These are phyloP conservation scores for Ceraceosorus guamensis DNA, from an alignment of 1,284 basidiomycete species.

Conservation along the genomic window DNA sequence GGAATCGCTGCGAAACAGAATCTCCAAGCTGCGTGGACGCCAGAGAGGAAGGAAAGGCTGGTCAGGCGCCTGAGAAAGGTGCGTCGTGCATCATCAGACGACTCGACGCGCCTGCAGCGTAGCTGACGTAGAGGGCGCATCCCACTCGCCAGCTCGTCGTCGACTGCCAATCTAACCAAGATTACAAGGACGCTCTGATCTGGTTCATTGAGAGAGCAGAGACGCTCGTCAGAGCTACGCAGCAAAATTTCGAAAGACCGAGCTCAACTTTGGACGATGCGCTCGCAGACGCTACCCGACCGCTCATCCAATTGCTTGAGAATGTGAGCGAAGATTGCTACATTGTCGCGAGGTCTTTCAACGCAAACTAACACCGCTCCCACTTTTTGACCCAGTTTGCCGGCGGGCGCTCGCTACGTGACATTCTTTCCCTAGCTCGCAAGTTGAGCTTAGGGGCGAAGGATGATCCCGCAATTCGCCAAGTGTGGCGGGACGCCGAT, in stretches of 20 bases:
- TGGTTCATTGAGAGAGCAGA: slow-evolving; percentile 13
- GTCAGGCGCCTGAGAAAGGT: slow-evolving; percentile 10
- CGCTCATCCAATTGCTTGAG: slow-evolving; percentile 13
- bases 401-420: slow-evolving; percentile 1
- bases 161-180: slow-evolving; percentile 10
- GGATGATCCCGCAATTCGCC: slow-evolving; percentile 8
- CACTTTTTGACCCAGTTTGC: slow-evolving; percentile 4
- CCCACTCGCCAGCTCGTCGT: slow-evolving; percentile 2
- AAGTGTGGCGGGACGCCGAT: slow-evolving; percentile 11
- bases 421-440: slow-evolving; percentile 6
- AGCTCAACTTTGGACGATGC: slow-evolving; percentile 1
- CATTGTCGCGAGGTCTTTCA: background rate
- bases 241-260: slow-evolving; percentile 6
- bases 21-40: slow-evolving; percentile 3
- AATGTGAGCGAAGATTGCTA: slow-evolving; percentile 4
- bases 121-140: no score
- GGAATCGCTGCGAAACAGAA: slow-evolving; percentile 2
- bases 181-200: slow-evolving; percentile 9
- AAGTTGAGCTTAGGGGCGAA: slow-evolving; percentile 5
- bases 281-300: slow-evolving; percentile 1
- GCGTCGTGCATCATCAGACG: background rate
- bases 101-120: no score
- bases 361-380: background rate
- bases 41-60: slow-evolving; percentile 6
- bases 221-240: background rate